These are phyloP conservation scores for Chalaropsis thielavioides DNA, from an alignment of 2,329 filamentous ascomycete species.

Conservation along the genomic window DNA sequence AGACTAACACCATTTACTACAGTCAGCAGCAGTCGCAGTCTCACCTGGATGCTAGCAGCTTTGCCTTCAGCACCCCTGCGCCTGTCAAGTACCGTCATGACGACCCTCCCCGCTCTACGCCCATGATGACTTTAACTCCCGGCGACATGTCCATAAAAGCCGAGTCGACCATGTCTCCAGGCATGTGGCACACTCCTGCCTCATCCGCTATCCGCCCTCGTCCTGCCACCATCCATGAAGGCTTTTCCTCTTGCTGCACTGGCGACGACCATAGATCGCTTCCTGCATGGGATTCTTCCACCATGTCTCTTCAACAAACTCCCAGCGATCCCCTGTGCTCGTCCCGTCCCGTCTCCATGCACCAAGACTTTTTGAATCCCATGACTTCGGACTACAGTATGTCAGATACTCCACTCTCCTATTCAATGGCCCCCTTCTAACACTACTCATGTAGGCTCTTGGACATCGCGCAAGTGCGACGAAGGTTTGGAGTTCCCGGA, in stretches of 20 bases:
- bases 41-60: slow-evolving; percentile 35
- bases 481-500: slow-evolving; percentile 43
- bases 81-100: slow-evolving; percentile 33
- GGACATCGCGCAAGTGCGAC: slow-evolving; percentile 33
- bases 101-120: slow-evolving; percentile 30
- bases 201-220: slow-evolving; percentile 38
- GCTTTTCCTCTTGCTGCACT: slow-evolving; percentile 41
- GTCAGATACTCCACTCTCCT: slow-evolving; percentile 20
- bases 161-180: slow-evolving; percentile 33
- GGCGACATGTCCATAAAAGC: slow-evolving; percentile 34
- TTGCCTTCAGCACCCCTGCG: slow-evolving; percentile 34
- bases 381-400: slow-evolving; percentile 37
- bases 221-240: slow-evolving; percentile 46
- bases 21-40: slow-evolving; percentile 19
- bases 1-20: not conserved
- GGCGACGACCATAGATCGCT: slow-evolving; percentile 38
- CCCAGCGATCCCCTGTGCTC: slow-evolving; percentile 36
- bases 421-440: not conserved
- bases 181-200: slow-evolving; percentile 42
- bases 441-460: slow-evolving; percentile 5
- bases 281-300: slow-evolving; percentile 43
- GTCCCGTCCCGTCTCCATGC: slow-evolving; percentile 40
- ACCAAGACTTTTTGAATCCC: slow-evolving; percentile 39
- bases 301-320: slow-evolving; percentile 36
- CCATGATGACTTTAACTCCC: slow-evolving; percentile 36